A percentile compares a stretch with the other conserved stretches of the same genome.
phyloP scores from a whole-genome alignment of 345 rosid species.

The Bruguiera parviflora region DNA sequence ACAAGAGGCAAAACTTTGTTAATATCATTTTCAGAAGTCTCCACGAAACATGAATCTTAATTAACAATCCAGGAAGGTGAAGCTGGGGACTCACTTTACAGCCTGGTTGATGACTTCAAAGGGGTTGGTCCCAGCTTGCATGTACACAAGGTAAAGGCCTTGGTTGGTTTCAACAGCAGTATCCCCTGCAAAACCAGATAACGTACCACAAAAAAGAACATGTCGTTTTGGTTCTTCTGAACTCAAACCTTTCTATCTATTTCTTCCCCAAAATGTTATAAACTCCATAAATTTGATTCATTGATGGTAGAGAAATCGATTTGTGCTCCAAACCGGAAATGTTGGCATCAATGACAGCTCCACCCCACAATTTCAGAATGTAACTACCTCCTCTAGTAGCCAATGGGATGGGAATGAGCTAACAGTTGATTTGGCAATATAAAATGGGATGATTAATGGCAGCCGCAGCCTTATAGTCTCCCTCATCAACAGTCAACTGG shows the following conservation, averaged over 20 bases:
- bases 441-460: conserved; percentile 2
- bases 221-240: conserved; percentile 33
- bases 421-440: conserved; percentile 18
- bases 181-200: conserved; percentile 75
- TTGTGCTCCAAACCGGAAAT: conserved; percentile 28
- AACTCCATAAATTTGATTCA: conserved; percentile 30
- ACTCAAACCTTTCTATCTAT: conserved; percentile 31
- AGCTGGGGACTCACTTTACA: conserved; percentile 57
- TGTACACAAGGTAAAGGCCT: conserved; percentile 80
- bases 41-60: background rate
- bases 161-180: conserved; percentile 77
- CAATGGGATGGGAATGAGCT: conserved; percentile 16
- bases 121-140: conserved; percentile 95
- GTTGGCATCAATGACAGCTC: conserved; percentile 31
- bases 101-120: conserved; percentile 92
- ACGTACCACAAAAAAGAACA: conserved; percentile 31
- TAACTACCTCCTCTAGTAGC: conserved; percentile 18
- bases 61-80: background rate
- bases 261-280: conserved; percentile 25
- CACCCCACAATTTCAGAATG: conserved; percentile 18
- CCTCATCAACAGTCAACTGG: conserved; percentile 23
- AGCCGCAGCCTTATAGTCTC: conserved; percentile 17
- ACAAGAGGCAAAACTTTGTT: too few species aligned
- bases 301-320: conserved; percentile 27
- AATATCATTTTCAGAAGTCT: background rate